Evolutionary conservation across 148 eudicot species (phyloP), one percentile per base, ranked within the genome.

Genomic region (Arbutus unedo): DNA sequence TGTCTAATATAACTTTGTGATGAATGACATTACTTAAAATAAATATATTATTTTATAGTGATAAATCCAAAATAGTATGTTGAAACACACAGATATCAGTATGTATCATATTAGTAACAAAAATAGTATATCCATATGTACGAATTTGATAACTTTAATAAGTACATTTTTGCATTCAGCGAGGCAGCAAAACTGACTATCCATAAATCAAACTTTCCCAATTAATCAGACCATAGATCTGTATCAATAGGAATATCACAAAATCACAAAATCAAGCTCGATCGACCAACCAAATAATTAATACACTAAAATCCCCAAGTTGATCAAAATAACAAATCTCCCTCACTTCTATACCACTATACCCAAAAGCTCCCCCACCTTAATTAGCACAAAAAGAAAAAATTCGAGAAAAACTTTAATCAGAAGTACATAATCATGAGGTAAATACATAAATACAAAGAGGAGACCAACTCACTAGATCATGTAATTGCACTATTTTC

Each of bases 381-480:
- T 68, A 68, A 68, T 68, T 14, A 68, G 74, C 74, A 47, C 3
- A 43, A 68, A 68, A 68, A 43, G 13, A 43, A 68, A 68, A 68
- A 60, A 64, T 21, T 4, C 70, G 23, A 64, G 23, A 66, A 41
- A 66, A 66, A 66, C 38, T 31, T 66, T 66, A 66, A 66, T 66
- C 16, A 10, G 38, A 25, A 66, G 44, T 66, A 9, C 68, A 60
- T 8, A 60, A 62, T 66, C 71, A 66, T 66, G 71, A 25, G 31
- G 31, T 31, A 25, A 66, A 66, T 66, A 66, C 71, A 66, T 72
- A 66, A 41, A 66, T 72, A 72, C 51, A 76, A 43, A 82, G 57
- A 49, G 49, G 15, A 76, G 55, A 82, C 31, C 80, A 83, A 83
- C 85, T 74, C 77, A 49, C n/a, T 72, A 72, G 50, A 44, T 66